These are phyloP conservation scores for Lanmaoa rubissima DNA, from an alignment of 768 basidiomycete species.

Conservation along the genomic window DNA sequence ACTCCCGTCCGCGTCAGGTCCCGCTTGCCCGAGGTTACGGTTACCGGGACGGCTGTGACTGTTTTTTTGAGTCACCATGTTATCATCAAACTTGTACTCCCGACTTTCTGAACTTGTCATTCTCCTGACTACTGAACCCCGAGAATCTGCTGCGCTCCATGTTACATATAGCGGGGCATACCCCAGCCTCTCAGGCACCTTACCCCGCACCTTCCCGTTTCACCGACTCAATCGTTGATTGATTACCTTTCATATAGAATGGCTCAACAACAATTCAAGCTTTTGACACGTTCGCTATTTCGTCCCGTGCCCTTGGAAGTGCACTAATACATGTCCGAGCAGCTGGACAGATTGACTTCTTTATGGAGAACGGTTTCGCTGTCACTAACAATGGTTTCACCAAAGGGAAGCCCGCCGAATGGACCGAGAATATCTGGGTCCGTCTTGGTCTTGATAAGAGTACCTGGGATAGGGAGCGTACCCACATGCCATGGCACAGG, in stretches of 20 bases:
- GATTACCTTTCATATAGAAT: background rate
- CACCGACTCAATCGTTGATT: background rate
- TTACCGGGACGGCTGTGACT: background rate
- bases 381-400: slow-evolving; percentile 53
- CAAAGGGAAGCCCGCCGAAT: slow-evolving; percentile 44
- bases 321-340: background rate
- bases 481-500: slow-evolving; percentile 55
- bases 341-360: slow-evolving; percentile 52
- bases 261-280: background rate
- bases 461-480: slow-evolving; percentile 51
- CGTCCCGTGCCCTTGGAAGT: background rate
- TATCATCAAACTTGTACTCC: background rate
- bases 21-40: background rate
- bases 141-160: background rate
- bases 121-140: slow-evolving; percentile 3
- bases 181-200: background rate
- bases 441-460: slow-evolving; percentile 52
- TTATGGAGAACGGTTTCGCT: slow-evolving; percentile 55
- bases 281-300: slow-evolving; percentile 36
- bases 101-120: background rate
- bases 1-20: background rate
- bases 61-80: background rate
- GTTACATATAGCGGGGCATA: background rate
- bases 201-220: background rate
- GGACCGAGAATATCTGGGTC: slow-evolving; percentile 50